A percentile compares a stretch with the other conserved stretches of the same genome.
These are phyloP conservation scores for Colletotrichum trifolii DNA, from an alignment of 2,329 filamentous ascomycete genomes.

Conservation along the genomic window DNA sequence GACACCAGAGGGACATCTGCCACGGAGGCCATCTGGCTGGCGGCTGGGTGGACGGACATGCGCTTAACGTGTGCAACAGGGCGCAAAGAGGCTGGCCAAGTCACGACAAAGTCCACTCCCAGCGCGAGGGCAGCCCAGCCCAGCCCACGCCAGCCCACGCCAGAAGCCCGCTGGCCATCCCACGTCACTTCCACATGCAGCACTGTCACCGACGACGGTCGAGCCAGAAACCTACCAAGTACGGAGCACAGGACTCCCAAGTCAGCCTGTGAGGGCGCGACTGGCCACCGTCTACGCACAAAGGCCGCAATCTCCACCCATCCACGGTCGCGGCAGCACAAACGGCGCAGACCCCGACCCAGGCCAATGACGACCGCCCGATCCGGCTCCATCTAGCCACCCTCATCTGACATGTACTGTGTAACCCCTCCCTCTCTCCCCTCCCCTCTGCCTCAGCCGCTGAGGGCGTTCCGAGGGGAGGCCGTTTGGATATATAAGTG, in stretches of 20 bases:
- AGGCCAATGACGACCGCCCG: slow-evolving; percentile 29
- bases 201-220: too few species aligned
- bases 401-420: slow-evolving; percentile 32
- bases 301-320: slow-evolving; percentile 33
- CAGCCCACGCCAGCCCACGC: too few species aligned
- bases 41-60: too few species aligned
- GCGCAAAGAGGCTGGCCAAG: too few species aligned
- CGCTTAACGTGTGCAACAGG: too few species aligned
- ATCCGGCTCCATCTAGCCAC: slow-evolving; percentile 35
- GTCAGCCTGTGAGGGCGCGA: slow-evolving; percentile 17
- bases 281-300: slow-evolving; percentile 34
- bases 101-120: too few species aligned
- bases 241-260: not conserved
- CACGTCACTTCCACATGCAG: too few species aligned
- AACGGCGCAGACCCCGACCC: slow-evolving; percentile 29
- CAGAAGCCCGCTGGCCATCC: too few species aligned
- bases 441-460: slow-evolving; percentile 6
- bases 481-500: slow-evolving; percentile 33
- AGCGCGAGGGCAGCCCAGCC: too few species aligned
- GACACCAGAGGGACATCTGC: too few species aligned
- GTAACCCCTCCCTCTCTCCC: slow-evolving; percentile 28
- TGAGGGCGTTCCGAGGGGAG: not conserved
- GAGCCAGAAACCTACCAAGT: too few species aligned
- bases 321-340: slow-evolving; percentile 17
- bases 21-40: too few species aligned